phyloP scores from a whole-genome alignment of 495 filamentous ascomycete species.

The Jackrogersella minutella region DNA sequence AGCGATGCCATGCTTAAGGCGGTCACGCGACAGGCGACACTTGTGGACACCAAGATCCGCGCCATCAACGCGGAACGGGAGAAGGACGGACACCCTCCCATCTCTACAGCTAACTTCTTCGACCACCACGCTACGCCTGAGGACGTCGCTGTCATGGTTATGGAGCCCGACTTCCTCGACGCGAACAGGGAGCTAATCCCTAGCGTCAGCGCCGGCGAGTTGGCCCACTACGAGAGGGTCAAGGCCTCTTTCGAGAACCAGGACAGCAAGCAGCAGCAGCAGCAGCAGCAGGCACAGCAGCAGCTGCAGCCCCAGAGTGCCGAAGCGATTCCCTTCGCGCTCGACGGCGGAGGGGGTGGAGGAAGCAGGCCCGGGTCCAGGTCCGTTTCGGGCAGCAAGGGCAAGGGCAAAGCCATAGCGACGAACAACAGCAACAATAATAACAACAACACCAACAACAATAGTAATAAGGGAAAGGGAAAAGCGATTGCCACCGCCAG shows the following conservation, averaged over 20 bases:
- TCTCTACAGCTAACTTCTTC: constrained; percentile 92
- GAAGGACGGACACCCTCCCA: constrained; percentile 35
- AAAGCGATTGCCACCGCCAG: constrained; percentile 53
- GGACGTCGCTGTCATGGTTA: constrained; percentile 86
- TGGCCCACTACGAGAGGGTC: constrained; percentile 89
- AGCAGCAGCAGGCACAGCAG: constrained; percentile 51
- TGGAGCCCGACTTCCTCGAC: constrained; percentile 82
- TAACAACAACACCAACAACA: constrained; percentile 2
- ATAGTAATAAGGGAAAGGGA: constrained; percentile 51
- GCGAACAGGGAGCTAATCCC: constrained; percentile 88
- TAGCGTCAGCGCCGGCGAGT: constrained; percentile 89
- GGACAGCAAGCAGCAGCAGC: constrained; percentile 45
- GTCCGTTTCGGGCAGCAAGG: constrained; percentile 54
- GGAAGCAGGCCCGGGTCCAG: constrained; percentile 38
- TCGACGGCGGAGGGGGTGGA: constrained; percentile 22
- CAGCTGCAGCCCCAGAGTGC: constrained; percentile 10
- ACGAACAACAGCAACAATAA: too few species aligned
- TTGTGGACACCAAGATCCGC: constrained; percentile 85
- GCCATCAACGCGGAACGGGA: constrained; percentile 61
- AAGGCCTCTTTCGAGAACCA: constrained; percentile 76
- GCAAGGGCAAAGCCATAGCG: constrained; percentile 55
- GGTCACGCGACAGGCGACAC: constrained; percentile 85
- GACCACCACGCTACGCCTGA: constrained; percentile 85
- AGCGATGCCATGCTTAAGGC: constrained; percentile 99
- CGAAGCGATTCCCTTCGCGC: constrained; percentile 21